Evolutionary conservation across 768 basidiomycete genomes (phyloP).

Genomic region (Lentinula detonsa): DNA sequence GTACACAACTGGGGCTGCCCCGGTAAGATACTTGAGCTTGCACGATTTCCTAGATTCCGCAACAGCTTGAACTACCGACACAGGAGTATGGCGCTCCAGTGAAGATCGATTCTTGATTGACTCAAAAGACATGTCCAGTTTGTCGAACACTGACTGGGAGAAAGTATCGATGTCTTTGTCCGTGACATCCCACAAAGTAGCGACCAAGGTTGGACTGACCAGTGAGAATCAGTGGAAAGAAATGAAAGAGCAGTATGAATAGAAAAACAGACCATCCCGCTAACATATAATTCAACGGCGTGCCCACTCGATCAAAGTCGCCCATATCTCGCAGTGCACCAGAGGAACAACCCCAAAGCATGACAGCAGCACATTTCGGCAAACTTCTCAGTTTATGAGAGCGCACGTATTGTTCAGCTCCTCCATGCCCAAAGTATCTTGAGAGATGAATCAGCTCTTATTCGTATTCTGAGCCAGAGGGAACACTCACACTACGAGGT

Average conservation of each 20-base stretch:
- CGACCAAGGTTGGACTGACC: slow-evolving; percentile 81
- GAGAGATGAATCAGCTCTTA: slow-evolving; percentile 6
- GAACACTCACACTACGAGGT: slow-evolving; percentile 81
- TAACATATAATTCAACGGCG: slow-evolving; percentile 94
- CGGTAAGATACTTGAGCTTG: slow-evolving; percentile 90
- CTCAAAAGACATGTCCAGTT: slow-evolving; percentile 46
- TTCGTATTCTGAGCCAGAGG: not conserved
- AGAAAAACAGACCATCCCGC: slow-evolving; percentile 78
- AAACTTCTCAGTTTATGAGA: slow-evolving; percentile 82
- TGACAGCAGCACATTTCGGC: slow-evolving; percentile 82
- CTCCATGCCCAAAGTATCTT: slow-evolving; percentile 97
- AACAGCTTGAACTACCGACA: slow-evolving; percentile 69
- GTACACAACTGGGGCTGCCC: slow-evolving; percentile 92
- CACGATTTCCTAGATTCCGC: slow-evolving; percentile 74
- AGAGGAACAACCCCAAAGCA: slow-evolving; percentile 99
- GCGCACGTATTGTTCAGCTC: slow-evolving; percentile 90
- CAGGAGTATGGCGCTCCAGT: slow-evolving; percentile 15
- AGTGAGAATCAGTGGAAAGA: not conserved
- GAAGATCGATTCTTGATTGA: slow-evolving; percentile 16
- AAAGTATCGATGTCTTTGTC: slow-evolving; percentile 96
- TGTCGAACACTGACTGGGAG: slow-evolving; percentile 76
- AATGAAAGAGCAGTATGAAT: not conserved
- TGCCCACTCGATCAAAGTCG: slow-evolving; percentile 88
- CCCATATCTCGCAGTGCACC: slow-evolving; percentile 86
- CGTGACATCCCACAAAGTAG: slow-evolving; percentile 97